A percentile compares a stretch with the other conserved stretches of the same genome.
These are phyloP conservation scores for Dendrobium officinale DNA, from an alignment of 106 monocot genomes.

Conservation along the genomic window DNA sequence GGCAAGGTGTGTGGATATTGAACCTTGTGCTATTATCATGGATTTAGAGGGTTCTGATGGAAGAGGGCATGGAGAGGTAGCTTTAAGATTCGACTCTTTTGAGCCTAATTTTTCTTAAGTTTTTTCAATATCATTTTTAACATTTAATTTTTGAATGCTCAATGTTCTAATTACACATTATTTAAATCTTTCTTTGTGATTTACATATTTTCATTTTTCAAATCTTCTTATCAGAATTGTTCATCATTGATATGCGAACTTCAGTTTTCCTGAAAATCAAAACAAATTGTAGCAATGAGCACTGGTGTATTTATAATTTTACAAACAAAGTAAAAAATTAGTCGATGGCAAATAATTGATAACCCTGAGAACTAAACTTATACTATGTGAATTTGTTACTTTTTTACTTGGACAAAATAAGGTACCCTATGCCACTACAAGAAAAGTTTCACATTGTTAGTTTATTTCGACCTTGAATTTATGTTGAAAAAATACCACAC, in stretches of 20 bases:
- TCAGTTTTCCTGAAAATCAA: not conserved
- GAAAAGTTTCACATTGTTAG: not conserved
- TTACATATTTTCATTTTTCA: not conserved
- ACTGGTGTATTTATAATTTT: not conserved
- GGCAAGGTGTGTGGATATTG: constrained; percentile 62
- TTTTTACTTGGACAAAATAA: not conserved
- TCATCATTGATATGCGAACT: not conserved
- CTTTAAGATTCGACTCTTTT: not conserved
- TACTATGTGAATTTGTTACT: not conserved
- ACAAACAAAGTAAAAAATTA: not conserved
- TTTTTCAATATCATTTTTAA: not conserved
- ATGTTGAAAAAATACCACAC: not conserved
- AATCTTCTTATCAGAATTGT: not conserved
- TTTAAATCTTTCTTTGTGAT: not conserved
- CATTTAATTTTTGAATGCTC: not conserved
- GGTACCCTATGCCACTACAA: not conserved
- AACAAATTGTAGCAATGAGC: not conserved
- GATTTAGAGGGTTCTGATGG: constrained; percentile 98
- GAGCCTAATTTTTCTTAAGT: not conserved
- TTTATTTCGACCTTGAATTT: not conserved
- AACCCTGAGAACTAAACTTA: not conserved
- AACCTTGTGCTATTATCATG: constrained; percentile 90
- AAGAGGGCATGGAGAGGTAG: constrained; percentile 91
- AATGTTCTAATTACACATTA: not conserved
- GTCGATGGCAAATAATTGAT: not conserved